A percentile compares a stretch with the other conserved stretches of the same genome.
These are phyloP conservation scores for Solanum ossicruentum DNA, from an alignment of 257 asterid species.

Conservation along the genomic window DNA sequence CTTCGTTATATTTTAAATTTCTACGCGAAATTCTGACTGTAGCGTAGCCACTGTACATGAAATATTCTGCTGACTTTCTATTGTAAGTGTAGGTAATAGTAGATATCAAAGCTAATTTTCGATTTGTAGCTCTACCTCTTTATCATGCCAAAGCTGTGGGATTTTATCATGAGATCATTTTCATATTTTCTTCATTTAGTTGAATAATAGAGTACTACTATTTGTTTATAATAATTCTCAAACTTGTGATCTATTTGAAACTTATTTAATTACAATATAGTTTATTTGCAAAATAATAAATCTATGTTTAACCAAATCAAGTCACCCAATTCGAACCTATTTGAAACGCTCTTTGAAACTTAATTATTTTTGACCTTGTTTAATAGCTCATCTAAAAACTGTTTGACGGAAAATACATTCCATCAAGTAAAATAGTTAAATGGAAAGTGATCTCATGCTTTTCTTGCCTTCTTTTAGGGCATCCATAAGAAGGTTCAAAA, in stretches of 20 bases:
- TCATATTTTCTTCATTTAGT: neutral
- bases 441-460: slow-evolving; percentile 38
- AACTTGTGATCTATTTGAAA: neutral
- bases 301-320: slow-evolving; percentile 55
- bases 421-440: slow-evolving; percentile 50
- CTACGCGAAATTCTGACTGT: rapidly evolving
- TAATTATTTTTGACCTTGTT: neutral
- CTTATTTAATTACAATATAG: neutral
- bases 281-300: slow-evolving; percentile 18
- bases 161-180: neutral
- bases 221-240: neutral
- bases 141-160: neutral
- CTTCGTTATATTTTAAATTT: neutral
- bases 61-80: too few species aligned
- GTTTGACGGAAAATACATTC: slow-evolving; percentile 28
- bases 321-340: slow-evolving; percentile 67
- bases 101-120: neutral
- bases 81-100: neutral
- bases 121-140: neutral
- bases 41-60: neutral
- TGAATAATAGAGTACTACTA: neutral
- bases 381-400: slow-evolving; percentile 1
- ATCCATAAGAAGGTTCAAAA: slow-evolving; percentile 13
- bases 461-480: slow-evolving; percentile 29
- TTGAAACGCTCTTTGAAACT: slow-evolving; percentile 28